Evolutionary conservation across 345 rosid species (phyloP), one percentile per base, ranked within the genome.

Genomic region (Sisymbrium altissimum): DNA sequence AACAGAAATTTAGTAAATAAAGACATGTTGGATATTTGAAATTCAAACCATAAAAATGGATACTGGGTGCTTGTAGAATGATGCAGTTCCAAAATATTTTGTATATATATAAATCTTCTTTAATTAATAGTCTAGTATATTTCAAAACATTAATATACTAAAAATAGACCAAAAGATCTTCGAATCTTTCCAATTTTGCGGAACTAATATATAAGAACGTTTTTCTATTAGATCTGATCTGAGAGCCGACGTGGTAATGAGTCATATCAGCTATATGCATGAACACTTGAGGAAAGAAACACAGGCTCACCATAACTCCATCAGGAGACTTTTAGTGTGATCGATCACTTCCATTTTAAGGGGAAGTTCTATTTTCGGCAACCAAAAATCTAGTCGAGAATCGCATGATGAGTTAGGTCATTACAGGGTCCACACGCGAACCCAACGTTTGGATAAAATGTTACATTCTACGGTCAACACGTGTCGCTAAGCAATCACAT

Each of bases 401-500:
- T 44, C 68, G 52, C 63, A 63, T 63, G 44, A 36, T 61, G 41
- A 49, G 7, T 61, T 71, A 39, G 52, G 32, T 39, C 27, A 32
- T 13, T 18, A 1, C 32, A 17, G 52, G 30, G 11, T 13, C 68
- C 53, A 61, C 30, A 10, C 2, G 32, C 7, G 38, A 71, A 39
- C 72, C 76, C 21, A 52, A 35, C 32, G 11, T 38, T 43, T 38
- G 2, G 2, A 25, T 58, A 46, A 56, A 19, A 19, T 0, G 44
- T 46, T 82, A 2, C 23, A 40, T 18, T 15, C 43, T 45, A 17
- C 33, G 61, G 1, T 13, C 13, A 72, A 36, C 85, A 79, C 82
- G 80, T 79, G 23, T 48, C 27, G 8, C 30, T 54, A 5, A 41
- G 33, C 63, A 73, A 68, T 81, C 87, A 68, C 80, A 59, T 77